Conservation (phyloP, 176 grass and related monocot species). For the Puya raimondii region DNA sequence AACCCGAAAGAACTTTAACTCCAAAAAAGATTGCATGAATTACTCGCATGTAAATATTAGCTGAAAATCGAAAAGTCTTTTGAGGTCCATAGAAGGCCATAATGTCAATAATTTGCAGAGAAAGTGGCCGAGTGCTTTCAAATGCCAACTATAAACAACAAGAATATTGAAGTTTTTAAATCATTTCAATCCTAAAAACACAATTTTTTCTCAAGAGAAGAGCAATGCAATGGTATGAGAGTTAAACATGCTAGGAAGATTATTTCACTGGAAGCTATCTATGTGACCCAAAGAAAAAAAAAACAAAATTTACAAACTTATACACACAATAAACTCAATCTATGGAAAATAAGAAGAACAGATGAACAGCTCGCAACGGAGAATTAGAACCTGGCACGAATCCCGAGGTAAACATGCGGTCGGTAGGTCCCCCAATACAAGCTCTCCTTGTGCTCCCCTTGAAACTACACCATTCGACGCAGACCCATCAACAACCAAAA, state of each 20-base stretch:
- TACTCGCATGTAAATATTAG: too few species aligned
- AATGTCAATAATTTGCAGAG: too few species aligned
- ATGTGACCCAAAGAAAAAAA: neutral
- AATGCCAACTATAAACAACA: too few species aligned
- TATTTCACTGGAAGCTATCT: too few species aligned
- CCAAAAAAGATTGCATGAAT: neutral
- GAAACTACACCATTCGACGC: constrained; percentile 55
- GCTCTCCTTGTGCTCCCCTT: constrained; percentile 76
- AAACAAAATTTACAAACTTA: constrained; percentile 9
- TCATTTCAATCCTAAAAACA: too few species aligned
- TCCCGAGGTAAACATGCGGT: constrained; percentile 84
- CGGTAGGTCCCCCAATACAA: constrained; percentile 96
- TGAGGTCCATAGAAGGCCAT: too few species aligned
- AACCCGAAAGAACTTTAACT: neutral
- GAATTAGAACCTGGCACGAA: constrained; percentile 65
- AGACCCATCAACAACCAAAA: constrained; percentile 10
- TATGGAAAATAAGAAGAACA: neutral
- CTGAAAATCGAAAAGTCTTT: too few species aligned
- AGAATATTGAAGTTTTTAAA: too few species aligned
- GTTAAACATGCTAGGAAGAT: constrained; percentile 1
- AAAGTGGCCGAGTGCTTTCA: too few species aligned
- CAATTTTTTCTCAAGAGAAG: neutral
- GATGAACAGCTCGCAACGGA: neutral
- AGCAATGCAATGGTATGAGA: constrained; percentile 3
- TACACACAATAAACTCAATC: constrained; percentile 1